A percentile compares a stretch with the other conserved stretches of the same genome.
phyloP scores from a whole-genome alignment of 768 basidiomycete species.

The Tulasnella sp. region DNA sequence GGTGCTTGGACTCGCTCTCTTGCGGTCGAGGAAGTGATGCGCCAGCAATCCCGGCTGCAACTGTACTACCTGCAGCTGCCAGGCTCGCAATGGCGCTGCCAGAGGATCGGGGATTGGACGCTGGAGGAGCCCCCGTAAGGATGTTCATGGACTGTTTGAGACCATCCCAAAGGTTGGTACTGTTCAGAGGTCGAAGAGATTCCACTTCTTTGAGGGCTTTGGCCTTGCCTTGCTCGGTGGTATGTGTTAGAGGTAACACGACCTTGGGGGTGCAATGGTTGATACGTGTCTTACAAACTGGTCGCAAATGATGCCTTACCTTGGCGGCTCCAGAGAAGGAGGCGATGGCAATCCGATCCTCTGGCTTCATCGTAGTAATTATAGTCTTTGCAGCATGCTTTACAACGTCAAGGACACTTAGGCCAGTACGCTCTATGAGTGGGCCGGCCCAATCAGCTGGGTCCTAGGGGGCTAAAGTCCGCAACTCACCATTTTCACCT shows the following conservation, averaged over 20 bases:
- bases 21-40: background rate
- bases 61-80: background rate
- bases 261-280: background rate
- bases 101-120: background rate
- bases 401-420: slow-evolving; percentile 35
- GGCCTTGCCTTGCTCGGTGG: slow-evolving; percentile 32
- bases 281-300: background rate
- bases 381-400: slow-evolving; percentile 37
- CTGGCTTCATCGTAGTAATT: slow-evolving; percentile 28
- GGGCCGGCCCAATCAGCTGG: background rate
- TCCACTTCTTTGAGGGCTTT: slow-evolving; percentile 27
- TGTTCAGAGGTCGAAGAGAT: slow-evolving; percentile 25
- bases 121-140: slow-evolving; percentile 14
- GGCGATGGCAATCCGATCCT: slow-evolving; percentile 37
- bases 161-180: slow-evolving; percentile 38
- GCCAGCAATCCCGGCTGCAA: background rate
- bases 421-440: slow-evolving; percentile 25
- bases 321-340: slow-evolving; percentile 33
- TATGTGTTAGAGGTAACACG: slow-evolving; percentile 32
- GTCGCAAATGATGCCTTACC: background rate
- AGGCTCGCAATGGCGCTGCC: background rate
- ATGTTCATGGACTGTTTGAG: slow-evolving; percentile 37
- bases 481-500: slow-evolving; percentile 30
- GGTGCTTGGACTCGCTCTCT: slow-evolving; percentile 16
- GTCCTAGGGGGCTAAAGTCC: background rate